Evolutionary conservation across 2,329 filamentous ascomycete species (phyloP).

Genomic region (Thielaviopsis euricoi): DNA sequence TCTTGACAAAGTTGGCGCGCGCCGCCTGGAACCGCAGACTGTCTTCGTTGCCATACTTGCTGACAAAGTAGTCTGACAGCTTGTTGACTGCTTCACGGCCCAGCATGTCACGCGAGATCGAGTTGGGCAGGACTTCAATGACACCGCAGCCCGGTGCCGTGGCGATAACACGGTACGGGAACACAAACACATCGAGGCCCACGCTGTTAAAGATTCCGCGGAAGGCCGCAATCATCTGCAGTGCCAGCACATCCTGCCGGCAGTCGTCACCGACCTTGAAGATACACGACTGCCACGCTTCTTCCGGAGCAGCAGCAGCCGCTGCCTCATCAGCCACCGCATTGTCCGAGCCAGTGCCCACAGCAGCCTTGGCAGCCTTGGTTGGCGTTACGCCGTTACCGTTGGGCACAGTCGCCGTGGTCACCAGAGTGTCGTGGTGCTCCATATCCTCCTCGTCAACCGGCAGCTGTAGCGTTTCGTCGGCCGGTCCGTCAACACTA

Average conservation of each 20-base stretch:
- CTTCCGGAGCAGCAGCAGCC: slow-evolving; percentile 32
- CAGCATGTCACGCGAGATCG: slow-evolving; percentile 96
- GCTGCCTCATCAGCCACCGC: background rate
- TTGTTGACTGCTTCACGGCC: slow-evolving; percentile 96
- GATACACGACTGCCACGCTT: slow-evolving; percentile 98
- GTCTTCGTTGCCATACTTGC: slow-evolving; percentile 93
- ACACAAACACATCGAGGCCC: slow-evolving; percentile 91
- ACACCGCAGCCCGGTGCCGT: slow-evolving; percentile 95
- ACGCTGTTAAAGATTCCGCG: slow-evolving; percentile 91
- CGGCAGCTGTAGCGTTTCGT: slow-evolving; percentile 21
- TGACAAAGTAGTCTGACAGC: slow-evolving; percentile 94
- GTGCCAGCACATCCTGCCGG: slow-evolving; percentile 84
- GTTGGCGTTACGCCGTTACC: slow-evolving; percentile 14
- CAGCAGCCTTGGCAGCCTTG: background rate
- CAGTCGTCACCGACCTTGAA: slow-evolving; percentile 99
- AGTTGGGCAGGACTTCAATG: slow-evolving; percentile 94
- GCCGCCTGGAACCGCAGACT: slow-evolving; percentile 89
- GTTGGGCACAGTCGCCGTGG: background rate
- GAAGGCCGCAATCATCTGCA: slow-evolving; percentile 97
- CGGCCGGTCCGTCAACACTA: slow-evolving; percentile 15
- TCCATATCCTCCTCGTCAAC: slow-evolving; percentile 34
- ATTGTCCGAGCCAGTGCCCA: background rate
- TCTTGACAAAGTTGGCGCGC: slow-evolving; percentile 94
- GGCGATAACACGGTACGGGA: slow-evolving; percentile 90
- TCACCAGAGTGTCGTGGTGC: slow-evolving; percentile 24